A percentile compares a stretch with the other conserved stretches of the same genome.
These are phyloP conservation scores for Asterella californica DNA, from an alignment of 225 moss, liverwort and hornwort species.

Conservation along the genomic window DNA sequence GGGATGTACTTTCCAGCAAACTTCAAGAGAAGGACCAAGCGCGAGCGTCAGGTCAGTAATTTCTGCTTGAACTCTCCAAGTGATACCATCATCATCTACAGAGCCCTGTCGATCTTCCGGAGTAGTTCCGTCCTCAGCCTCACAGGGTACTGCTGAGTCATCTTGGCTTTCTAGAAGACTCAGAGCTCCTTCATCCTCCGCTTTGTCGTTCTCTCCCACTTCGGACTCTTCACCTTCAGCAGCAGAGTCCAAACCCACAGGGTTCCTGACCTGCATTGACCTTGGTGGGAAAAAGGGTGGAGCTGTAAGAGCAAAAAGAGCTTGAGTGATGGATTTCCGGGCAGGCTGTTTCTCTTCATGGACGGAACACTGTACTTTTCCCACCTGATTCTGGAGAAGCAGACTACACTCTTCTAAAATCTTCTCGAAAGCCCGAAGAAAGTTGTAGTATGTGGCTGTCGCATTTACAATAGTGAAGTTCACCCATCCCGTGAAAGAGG, in stretches of 20 bases:
- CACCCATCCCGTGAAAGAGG: constrained; percentile 50
- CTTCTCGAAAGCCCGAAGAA: constrained; percentile 65
- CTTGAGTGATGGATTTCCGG: constrained; percentile 34
- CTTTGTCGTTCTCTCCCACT: constrained; percentile 27
- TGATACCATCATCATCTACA: constrained; percentile 31
- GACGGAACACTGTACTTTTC: constrained; percentile 21
- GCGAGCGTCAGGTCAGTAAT: constrained; percentile 49
- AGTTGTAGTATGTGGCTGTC: constrained; percentile 43
- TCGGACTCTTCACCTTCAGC: constrained; percentile 46
- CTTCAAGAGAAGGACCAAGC: constrained; percentile 64
- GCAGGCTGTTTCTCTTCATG: constrained; percentile 22
- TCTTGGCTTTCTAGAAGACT: constrained; percentile 42
- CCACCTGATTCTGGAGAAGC: constrained; percentile 47
- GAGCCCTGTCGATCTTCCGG: constrained; percentile 33
- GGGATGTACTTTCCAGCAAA: constrained; percentile 67
- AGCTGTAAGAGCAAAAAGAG: constrained; percentile 53
- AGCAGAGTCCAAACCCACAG: constrained; percentile 25
- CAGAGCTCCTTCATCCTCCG: constrained; percentile 41
- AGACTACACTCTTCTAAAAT: constrained; percentile 57
- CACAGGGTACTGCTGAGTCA: constrained; percentile 30
- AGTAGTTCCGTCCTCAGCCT: constrained; percentile 27
- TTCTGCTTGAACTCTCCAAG: constrained; percentile 50
- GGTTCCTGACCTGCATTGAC: constrained; percentile 27
- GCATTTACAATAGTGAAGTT: constrained; percentile 40
- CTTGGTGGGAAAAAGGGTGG: constrained; percentile 31